Percentiles rank a stretch among this genome's conserved stretches.
phyloP scores from a whole-genome alignment of 108 stramenopile species.

The Skeletonema menzelii region DNA sequence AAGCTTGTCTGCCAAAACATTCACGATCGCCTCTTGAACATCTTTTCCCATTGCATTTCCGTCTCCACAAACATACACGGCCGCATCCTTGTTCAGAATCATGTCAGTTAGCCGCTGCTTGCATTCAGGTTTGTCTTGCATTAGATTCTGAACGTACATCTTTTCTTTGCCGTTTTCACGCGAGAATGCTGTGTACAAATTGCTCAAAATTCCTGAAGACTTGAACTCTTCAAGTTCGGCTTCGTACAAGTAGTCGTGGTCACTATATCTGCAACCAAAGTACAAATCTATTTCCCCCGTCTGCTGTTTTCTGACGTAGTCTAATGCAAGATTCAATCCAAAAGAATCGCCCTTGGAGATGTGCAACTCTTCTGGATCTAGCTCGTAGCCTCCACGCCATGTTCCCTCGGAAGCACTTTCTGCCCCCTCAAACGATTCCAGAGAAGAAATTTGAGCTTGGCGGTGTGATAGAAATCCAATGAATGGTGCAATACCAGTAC shows the following conservation, averaged over 20 bases:
- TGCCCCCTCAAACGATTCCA: slow-evolving; percentile 46
- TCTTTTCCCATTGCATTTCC: slow-evolving; percentile 93
- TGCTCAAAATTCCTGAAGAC: slow-evolving; percentile 64
- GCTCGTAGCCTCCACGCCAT: slow-evolving; percentile 81
- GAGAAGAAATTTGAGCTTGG: slow-evolving; percentile 50
- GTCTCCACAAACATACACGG: slow-evolving; percentile 92
- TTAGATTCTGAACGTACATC: slow-evolving; percentile 89
- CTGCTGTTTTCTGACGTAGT: slow-evolving; percentile 58
- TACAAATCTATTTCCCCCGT: slow-evolving; percentile 82
- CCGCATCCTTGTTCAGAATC: slow-evolving; percentile 61
- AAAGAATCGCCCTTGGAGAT: slow-evolving; percentile 45
- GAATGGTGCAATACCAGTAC: slow-evolving; percentile 98
- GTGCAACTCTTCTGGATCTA: slow-evolving; percentile 74
- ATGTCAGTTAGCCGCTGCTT: slow-evolving; percentile 47
- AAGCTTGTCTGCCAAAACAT: slow-evolving; percentile 46
- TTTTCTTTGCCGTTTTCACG: slow-evolving; percentile 66
- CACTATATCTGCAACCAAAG: slow-evolving; percentile 91
- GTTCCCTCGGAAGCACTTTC: slow-evolving; percentile 69
- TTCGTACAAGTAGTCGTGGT: slow-evolving; percentile 94
- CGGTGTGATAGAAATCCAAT: slow-evolving; percentile 91
- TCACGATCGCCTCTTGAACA: slow-evolving; percentile 76
- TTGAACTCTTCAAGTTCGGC: slow-evolving; percentile 74
- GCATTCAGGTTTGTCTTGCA: slow-evolving; percentile 45
- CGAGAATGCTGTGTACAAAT: slow-evolving; percentile 89
- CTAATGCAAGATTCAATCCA: slow-evolving; percentile 61